Evolutionary conservation across 176 grass and related monocot genomes (phyloP).

Genomic region (Avena atlantica): DNA sequence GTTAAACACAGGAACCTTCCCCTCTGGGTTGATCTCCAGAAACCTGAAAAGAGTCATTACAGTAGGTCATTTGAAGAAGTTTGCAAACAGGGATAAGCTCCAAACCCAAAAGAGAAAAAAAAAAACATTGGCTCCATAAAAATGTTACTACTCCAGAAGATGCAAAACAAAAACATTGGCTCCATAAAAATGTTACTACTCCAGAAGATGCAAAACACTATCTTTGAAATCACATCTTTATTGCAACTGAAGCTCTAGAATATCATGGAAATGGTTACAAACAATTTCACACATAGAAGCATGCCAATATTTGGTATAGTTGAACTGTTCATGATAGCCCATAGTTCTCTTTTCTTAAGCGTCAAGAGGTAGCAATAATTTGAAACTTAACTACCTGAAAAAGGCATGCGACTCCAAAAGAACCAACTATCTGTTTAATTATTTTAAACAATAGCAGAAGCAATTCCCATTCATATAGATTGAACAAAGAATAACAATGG

Average conservation of each 20-base stretch:
- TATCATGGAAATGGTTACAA: background rate
- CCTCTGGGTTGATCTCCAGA: slow-evolving; percentile 78
- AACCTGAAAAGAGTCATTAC: slow-evolving; percentile 58
- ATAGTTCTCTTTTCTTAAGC: background rate
- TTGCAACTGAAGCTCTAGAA: background rate
- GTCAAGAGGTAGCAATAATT: background rate
- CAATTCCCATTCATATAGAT: background rate
- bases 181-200: too few relatives aligned
- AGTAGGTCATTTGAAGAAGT: background rate
- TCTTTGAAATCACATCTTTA: background rate
- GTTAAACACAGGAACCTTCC: slow-evolving; percentile 86
- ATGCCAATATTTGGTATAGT: background rate
- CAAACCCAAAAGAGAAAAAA: background rate
- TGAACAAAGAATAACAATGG: background rate
- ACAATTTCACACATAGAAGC: background rate
- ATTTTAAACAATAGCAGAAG: background rate
- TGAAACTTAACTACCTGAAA: background rate
- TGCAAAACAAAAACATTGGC: background rate
- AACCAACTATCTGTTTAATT: background rate
- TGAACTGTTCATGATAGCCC: background rate
- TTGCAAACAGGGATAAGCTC: background rate
- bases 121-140: background rate
- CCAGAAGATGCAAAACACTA: background rate
- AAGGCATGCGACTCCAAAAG: background rate
- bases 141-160: background rate